Conservation (phyloP, 1,139 yeast genomes). For the Geotrichum klebahnii region DNA sequence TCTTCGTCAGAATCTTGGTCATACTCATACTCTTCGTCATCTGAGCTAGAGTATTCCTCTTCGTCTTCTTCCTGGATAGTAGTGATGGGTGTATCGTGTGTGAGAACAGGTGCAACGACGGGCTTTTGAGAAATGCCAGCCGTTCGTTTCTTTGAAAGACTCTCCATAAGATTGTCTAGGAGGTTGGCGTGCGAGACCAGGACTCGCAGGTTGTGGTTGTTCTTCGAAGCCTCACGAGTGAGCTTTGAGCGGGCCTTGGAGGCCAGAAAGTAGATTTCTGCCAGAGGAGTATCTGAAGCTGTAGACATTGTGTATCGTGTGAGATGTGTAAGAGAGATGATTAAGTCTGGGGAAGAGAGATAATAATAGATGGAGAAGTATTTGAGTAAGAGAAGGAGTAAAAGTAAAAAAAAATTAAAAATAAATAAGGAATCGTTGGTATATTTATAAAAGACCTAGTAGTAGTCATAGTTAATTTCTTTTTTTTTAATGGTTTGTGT, state of each 20-base stretch:
- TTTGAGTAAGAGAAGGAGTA: not conserved
- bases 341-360: too few species aligned
- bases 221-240: constrained; percentile 59
- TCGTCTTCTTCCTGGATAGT: constrained; percentile 20
- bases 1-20: constrained; percentile 21
- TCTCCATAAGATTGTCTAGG: constrained; percentile 63
- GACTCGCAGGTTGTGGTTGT: constrained; percentile 56
- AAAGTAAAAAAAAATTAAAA: too few species aligned
- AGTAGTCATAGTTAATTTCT: too few species aligned
- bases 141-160: constrained; percentile 23
- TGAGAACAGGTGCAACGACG: constrained; percentile 1
- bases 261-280: constrained; percentile 64
- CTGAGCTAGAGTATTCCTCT: too few species aligned
- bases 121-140: not conserved
- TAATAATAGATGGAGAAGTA: too few species aligned
- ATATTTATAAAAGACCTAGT: too few species aligned
- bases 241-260: constrained; percentile 65
- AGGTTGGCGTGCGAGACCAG: constrained; percentile 74
- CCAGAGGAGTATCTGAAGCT: constrained; percentile 31
- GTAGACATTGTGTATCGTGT: constrained; percentile 5
- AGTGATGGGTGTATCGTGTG: constrained; percentile 9
- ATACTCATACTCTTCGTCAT: constrained; percentile 20
- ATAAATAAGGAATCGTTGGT: not conserved
- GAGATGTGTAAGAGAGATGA: not conserved
- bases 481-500: too few species aligned